Evolutionary conservation across 306 rosid species (phyloP), one percentile per base, ranked within the genome.

Genomic region (Sicyos baderoa): DNA sequence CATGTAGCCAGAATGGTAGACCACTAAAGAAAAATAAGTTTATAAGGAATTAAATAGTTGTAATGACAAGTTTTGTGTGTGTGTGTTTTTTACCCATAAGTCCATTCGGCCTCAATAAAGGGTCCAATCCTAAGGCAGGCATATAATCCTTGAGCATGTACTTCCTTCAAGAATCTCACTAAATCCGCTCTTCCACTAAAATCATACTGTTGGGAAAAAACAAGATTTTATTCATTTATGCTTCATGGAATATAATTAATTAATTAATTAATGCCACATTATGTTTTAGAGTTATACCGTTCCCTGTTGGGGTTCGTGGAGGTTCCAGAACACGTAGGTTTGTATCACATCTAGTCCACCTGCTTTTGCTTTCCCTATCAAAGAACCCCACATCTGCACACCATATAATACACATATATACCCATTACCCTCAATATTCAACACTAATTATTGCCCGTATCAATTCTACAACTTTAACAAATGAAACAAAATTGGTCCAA

Each of bases 261-360:
- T n/a, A n/a, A n/a, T n/a, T n/a, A n/a, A 16, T 25, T 25, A 25
- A 25, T 25, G 29, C 42, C 54, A 15, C 32, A 47, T 1, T 25
- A 25, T 25, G 3, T 25, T 25, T 3, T 25, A 25, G 65, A 25
- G 29, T 47, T 45, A 4, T 35, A 86, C 98, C 84, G 80, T 80
- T 70, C 86, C 96, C 77, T 77, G 81, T 56, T 60, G 81, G 74
- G 89, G 93, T 66, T 92, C 98, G 27, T 92, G 95, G 76, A 89
- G 84, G 82, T 92, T 88, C 98, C 98, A 89, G 78, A 92, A 92
- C 53, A 89, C 96, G 22, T 89, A 86, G 40, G 96, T 92, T 78
- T 89, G 87, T 72, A 92, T 87, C 48, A 81, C 96, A 70, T 87
- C 88, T 70, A 92, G 35, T 49, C 96, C 96, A 8, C 98, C 98